Percentiles rank a stretch among this genome's conserved stretches.
These are phyloP conservation scores for Blastobotrys chiropterorum DNA, from an alignment of 805 yeast species.

Conservation along the genomic window DNA sequence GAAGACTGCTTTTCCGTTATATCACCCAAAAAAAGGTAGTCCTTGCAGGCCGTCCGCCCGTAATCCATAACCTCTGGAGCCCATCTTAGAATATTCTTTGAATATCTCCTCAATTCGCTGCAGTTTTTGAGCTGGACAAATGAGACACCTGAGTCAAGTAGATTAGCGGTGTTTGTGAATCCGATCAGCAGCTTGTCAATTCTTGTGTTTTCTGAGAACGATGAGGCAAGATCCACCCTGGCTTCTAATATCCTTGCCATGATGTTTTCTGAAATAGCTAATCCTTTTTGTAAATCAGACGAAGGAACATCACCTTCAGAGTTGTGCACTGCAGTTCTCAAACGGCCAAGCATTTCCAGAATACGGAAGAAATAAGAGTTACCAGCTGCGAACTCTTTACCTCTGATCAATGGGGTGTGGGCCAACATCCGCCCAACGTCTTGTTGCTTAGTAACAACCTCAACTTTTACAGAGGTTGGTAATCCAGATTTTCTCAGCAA, in stretches of 20 bases:
- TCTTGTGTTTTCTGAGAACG: neutral
- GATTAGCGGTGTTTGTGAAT: neutral
- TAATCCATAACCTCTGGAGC: neutral
- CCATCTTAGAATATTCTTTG: neutral
- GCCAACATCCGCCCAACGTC: conserved; percentile 60
- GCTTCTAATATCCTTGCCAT: conserved; percentile 45
- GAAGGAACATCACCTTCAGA: conserved; percentile 71
- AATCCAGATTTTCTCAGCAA: conserved; percentile 75
- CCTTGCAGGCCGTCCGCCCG: neutral
- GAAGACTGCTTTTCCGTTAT: neutral
- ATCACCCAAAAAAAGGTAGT: neutral
- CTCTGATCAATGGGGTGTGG: conserved; percentile 40
- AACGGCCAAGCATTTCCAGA: conserved; percentile 73
- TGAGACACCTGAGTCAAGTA: neutral
- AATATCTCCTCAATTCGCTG: neutral
- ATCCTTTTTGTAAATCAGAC: conserved; percentile 65
- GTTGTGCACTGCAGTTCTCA: conserved; percentile 56
- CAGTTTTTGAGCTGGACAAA: neutral
- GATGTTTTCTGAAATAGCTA: conserved; percentile 70
- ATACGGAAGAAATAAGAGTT: conserved; percentile 59
- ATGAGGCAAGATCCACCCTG: neutral
- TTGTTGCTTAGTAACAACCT: conserved; percentile 55
- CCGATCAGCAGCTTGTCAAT: neutral
- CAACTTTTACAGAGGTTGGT: conserved; percentile 56
- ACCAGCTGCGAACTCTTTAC: conserved; percentile 32